Evolutionary conservation across 257 asterid genomes (phyloP).

Genomic region (Ophiorrhiza pumila): DNA sequence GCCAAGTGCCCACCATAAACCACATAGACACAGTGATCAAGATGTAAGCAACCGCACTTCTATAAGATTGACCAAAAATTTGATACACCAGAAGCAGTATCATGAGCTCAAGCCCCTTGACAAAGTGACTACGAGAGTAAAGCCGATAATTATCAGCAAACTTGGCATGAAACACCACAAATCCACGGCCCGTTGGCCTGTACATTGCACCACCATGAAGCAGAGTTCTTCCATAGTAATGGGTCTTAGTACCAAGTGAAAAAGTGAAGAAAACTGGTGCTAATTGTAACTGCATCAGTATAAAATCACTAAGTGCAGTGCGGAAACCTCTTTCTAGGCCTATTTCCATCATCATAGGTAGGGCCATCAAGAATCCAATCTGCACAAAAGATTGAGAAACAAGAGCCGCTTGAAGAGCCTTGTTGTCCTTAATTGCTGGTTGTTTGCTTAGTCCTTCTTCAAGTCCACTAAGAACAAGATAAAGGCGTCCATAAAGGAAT

Average conservation of each 20-base stretch:
- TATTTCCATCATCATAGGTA: slow-evolving; percentile 99
- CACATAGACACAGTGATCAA: slow-evolving; percentile 87
- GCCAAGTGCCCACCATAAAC: slow-evolving; percentile 99
- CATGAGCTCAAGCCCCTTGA: slow-evolving; percentile 89
- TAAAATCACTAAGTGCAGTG: slow-evolving; percentile 87
- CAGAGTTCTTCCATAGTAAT: slow-evolving; percentile 86
- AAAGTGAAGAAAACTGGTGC: slow-evolving; percentile 98
- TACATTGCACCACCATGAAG: slow-evolving; percentile 98
- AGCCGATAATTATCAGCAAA: slow-evolving; percentile 93
- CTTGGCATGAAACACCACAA: slow-evolving; percentile 95
- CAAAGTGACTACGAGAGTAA: slow-evolving; percentile 98
- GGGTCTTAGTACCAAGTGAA: slow-evolving; percentile 93
- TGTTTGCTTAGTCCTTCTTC: slow-evolving; percentile 66
- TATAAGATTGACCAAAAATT: slow-evolving; percentile 66
- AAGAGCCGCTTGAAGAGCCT: slow-evolving; percentile 83
- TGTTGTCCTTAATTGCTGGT: slow-evolving; percentile 59
- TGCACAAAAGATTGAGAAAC: slow-evolving; percentile 96
- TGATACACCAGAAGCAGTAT: slow-evolving; percentile 80
- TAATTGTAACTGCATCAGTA: slow-evolving; percentile 87
- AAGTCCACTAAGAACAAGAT: slow-evolving; percentile 93
- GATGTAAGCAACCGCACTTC: slow-evolving; percentile 73
- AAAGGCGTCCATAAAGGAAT: slow-evolving; percentile 92
- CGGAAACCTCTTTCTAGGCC: slow-evolving; percentile 92
- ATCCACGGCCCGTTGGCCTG: slow-evolving; percentile 96
- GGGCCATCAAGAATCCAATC: slow-evolving; percentile 93